Evolutionary conservation across 441 rosid species (phyloP), one percentile per base, ranked within the genome.

Genomic region (Populus hybrid): DNA sequence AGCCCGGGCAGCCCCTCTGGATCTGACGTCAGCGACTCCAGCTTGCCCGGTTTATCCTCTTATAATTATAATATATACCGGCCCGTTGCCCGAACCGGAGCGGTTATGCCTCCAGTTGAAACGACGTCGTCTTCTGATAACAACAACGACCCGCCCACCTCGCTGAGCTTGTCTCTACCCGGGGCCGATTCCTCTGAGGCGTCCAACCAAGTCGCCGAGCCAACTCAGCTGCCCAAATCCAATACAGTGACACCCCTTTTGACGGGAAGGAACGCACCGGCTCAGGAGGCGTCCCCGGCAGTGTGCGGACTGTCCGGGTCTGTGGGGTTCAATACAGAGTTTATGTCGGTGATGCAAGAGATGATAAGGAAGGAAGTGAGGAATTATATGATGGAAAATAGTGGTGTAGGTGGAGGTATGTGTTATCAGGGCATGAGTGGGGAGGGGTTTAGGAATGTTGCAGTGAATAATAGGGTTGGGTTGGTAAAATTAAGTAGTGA

Each of bases 361-460:
- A 91, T 91, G 97, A 87, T 93, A 68, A 86, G 86, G 83, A 86
- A 73, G 68, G 97, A 93, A 75, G 97, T 93, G 76, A 87, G 91
- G 84, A 86, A 71, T 69, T 91, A 90, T 78, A 88, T 93, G 92
- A 78, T 86, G 50, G 95, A 90, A 69, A 80, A 86, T 89, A 84
- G 83, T 23, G 79, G 83, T 0, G 81, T 67, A 1, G 85, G 81
- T 20, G 84, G 78, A 16, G 85, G 68, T 14, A 78, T 86, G 82
- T 85, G 89, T 73, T 85, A 75, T 67, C 89, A 86, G 83, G 87
- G 79, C 10, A 89, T 86, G 5, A 83, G 82, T 3, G 87, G 87
- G 1, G 87, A 83, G 8, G 92, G 87, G 28, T 90, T 89, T 69
- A 82, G 91, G 86, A 84, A 86, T 78, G 84, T 84, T 64, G 81